Evolutionary conservation across 139 green algal species (phyloP).

Genomic region (Mychonastes homosphaera): DNA sequence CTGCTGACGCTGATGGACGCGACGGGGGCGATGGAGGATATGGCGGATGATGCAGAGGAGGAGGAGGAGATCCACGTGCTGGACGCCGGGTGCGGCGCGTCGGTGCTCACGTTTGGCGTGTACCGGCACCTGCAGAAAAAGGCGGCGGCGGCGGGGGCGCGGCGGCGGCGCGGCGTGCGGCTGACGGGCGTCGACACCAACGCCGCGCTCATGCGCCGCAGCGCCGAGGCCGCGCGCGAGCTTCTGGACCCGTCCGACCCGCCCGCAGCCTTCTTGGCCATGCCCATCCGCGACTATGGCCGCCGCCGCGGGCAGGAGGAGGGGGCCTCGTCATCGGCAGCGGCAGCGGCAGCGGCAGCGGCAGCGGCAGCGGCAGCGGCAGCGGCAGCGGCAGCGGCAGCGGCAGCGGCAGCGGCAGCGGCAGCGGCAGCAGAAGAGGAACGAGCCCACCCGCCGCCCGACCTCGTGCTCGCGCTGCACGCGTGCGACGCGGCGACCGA

Average conservation of each 20-base stretch:
- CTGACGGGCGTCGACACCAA: slow-evolving; percentile 50
- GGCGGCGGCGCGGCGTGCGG: slow-evolving; percentile 5
- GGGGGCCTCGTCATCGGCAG: too few relatives aligned
- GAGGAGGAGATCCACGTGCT: slow-evolving; percentile 26
- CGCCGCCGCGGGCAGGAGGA: too few relatives aligned
- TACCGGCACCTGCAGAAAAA: slow-evolving; percentile 39
- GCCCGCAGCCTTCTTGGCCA: slow-evolving; percentile 11
- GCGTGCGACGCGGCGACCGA: slow-evolving; percentile 62
- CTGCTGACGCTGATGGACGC: slow-evolving; percentile 44
- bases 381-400: too few relatives aligned
- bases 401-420: too few relatives aligned
- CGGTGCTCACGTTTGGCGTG: slow-evolving; percentile 45
- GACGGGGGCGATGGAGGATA: slow-evolving; percentile 16
- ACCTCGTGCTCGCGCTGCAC: slow-evolving; percentile 52
- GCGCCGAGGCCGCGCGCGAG: neutral
- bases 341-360: too few relatives aligned
- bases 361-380: too few relatives aligned
- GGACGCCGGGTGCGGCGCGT: slow-evolving; percentile 49
- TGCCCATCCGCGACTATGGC: neutral
- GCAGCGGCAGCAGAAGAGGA: too few relatives aligned
- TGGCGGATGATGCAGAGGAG: slow-evolving; percentile 12
- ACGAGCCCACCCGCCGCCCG: slow-evolving; percentile 19
- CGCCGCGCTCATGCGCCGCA: slow-evolving; percentile 25
- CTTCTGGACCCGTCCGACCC: neutral
- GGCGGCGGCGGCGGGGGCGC: slow-evolving; percentile 3